phyloP scores from a whole-genome alignment of 768 basidiomycete species.

The Polyporus arcularius region DNA sequence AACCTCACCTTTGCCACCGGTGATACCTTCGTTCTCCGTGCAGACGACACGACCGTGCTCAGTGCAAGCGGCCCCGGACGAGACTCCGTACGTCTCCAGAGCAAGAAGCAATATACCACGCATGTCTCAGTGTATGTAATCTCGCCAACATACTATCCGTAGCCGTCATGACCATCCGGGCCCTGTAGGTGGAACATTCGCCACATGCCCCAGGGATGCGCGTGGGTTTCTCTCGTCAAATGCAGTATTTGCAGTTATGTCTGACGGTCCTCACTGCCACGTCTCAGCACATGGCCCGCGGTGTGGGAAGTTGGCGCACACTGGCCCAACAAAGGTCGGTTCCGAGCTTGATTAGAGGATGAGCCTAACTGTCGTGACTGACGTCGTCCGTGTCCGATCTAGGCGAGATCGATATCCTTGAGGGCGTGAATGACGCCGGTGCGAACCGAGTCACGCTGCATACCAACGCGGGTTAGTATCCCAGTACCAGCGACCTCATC shows the following conservation, averaged over 20 bases:
- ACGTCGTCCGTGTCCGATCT: not conserved
- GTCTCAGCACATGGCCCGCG: constrained; percentile 50
- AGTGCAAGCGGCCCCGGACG: constrained; percentile 51
- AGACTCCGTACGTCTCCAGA: constrained; percentile 57
- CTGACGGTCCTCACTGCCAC: not conserved
- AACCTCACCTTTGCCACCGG: constrained; percentile 61
- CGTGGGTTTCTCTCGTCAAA: not conserved
- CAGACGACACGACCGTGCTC: constrained; percentile 52
- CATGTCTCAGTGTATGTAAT: constrained; percentile 37
- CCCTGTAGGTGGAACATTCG: constrained; percentile 42
- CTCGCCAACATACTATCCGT: not conserved
- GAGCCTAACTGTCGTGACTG: not conserved
- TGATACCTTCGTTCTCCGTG: constrained; percentile 55
- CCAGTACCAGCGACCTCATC: not conserved
- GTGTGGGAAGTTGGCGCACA: constrained; percentile 52
- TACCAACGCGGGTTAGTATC: constrained; percentile 48
- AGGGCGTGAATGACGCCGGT: constrained; percentile 57
- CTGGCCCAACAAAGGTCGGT: constrained; percentile 45
- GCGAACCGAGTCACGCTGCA: constrained; percentile 59
- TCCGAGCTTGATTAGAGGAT: not conserved
- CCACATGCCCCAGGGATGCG: constrained; percentile 59
- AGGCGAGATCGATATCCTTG: constrained; percentile 48
- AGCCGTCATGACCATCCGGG: not conserved
- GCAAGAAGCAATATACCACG: constrained; percentile 52
- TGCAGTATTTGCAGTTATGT: not conserved